Evolutionary conservation across 257 asterid species (phyloP), one percentile per base, ranked within the genome.

Genomic region (Vinca minor): DNA sequence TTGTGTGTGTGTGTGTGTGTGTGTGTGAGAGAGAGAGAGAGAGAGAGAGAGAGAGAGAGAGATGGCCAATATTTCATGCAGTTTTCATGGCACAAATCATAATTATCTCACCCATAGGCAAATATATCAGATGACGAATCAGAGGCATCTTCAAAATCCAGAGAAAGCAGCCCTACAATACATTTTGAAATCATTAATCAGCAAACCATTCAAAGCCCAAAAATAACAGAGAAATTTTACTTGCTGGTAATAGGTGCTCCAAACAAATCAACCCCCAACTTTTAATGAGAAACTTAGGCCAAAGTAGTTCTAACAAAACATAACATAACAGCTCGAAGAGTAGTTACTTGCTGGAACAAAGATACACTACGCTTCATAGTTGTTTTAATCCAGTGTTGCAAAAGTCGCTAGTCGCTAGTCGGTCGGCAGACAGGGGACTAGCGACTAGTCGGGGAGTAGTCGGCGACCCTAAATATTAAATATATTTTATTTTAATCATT

Each of bases 131-230:
- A 81, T 29, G 87, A 80, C 50, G 78, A 50, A 73, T 81, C 91
- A 4, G 88, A 64, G 41, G 65, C 76, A 66, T 82, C 95, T 68
- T 87, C 99, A 63, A 87, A 78, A 59, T 81, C 89, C 62, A 83
- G 73, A 17, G 76, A 71, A 66, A 87, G 83, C 65, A 89, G 69
- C 67, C 96, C 98, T 89, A 67, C 46, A 75, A 47, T 59, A 71
- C 69, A 61, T 25, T 52, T 38, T 32, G 47, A 46, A 69, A 32
- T 8, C 26, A 49, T 20, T 15, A 41, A 15, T 31, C 35, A 32
- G 39, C 41, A 28, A 69, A 56, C n/a, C 50, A 48, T 25, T 55
- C 28, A 18, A 57, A 64, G 26, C 28, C 32, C 42, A 34, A 59
- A 42, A 14, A 5, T 46, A 13, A 11, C 54, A 35, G 20, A 21